Evolutionary conservation across 768 basidiomycete genomes (phyloP).

Genomic region (Lentinula edodes): DNA sequence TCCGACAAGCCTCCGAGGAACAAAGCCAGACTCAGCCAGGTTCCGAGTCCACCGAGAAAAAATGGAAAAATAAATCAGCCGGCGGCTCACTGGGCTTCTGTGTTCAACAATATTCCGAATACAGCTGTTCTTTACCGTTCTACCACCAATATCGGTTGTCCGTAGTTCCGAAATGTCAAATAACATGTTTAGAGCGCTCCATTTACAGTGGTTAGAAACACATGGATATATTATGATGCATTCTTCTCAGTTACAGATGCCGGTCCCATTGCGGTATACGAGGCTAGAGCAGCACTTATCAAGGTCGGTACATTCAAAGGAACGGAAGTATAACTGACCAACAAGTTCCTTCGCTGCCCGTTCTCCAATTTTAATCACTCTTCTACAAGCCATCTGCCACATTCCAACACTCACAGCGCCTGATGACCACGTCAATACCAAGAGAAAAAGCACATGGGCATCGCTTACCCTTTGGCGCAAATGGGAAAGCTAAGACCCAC

Average conservation of each 20-base stretch:
- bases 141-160: neutral
- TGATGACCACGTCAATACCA: constrained; percentile 21
- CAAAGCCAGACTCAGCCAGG: neutral
- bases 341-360: constrained; percentile 61
- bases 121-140: neutral
- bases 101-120: neutral
- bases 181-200: neutral
- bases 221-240: neutral
- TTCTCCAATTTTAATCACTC: constrained; percentile 78
- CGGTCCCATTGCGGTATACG: neutral
- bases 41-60: neutral
- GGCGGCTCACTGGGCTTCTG: neutral
- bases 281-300: neutral
- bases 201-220: neutral
- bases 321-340: constrained; percentile 25
- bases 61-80: neutral
- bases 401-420: constrained; percentile 90
- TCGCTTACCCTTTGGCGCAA: constrained; percentile 77
- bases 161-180: constrained; percentile 1
- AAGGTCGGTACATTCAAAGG: neutral
- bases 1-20: neutral
- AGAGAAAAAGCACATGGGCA: constrained; percentile 4
- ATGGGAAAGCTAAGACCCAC: constrained; percentile 89
- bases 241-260: constrained; percentile 1
- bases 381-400: constrained; percentile 93